Evolutionary conservation across 352 stramenopile genomes (phyloP), one percentile per base, ranked within the genome.

Genomic region (Pythium phragmiticola): DNA sequence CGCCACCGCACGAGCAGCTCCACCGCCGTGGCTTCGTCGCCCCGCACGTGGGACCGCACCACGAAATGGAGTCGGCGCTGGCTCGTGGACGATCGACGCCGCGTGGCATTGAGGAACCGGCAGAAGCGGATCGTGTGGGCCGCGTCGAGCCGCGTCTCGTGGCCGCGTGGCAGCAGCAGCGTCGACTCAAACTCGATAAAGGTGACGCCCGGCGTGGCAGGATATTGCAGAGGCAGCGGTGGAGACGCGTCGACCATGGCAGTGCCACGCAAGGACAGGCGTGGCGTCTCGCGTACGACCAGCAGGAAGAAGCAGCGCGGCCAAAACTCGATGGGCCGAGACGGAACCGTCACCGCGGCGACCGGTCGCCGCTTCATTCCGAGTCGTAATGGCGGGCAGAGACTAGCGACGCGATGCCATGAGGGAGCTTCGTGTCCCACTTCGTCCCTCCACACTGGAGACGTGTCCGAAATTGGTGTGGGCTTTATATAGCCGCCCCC

Each of bases 1-100:
- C 82, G 70, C 82, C 82, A 91, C 42, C 76, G 72, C 42, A 78
- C 84, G 47, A 91, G 80, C 33, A 91, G 60, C 45, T 86, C 72
- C 36, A 89, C 72, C 3, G 51, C 65, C 53, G 66, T 69, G 0
- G 68, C 72, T 62, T 89, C 78, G 16, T 77, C 65, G 14, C 71
- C 68, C 17, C 74, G 63, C 36, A 74, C 59, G 14, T 63, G 30
- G 21, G 68, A 71, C n/a, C 69, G 68, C 13, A 87, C 52, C 47
- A 82, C 80, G 52, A 90, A 90, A 62, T 86, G 83, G 28, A 73
- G 19, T n/a, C 60, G 65, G 9, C 14, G 28, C 1, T 11, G 9
- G n/a, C 9, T 50, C 4, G 45, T 14, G 7, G 23, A 28, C 47
- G 58, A 36, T 19, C 43, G 33, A 1, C 56, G 66, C 4, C 66